A percentile compares a stretch with the other conserved stretches of the same genome.
These are phyloP conservation scores for Arabis hirsuta DNA, from an alignment of 345 rosid species.

Conservation along the genomic window DNA sequence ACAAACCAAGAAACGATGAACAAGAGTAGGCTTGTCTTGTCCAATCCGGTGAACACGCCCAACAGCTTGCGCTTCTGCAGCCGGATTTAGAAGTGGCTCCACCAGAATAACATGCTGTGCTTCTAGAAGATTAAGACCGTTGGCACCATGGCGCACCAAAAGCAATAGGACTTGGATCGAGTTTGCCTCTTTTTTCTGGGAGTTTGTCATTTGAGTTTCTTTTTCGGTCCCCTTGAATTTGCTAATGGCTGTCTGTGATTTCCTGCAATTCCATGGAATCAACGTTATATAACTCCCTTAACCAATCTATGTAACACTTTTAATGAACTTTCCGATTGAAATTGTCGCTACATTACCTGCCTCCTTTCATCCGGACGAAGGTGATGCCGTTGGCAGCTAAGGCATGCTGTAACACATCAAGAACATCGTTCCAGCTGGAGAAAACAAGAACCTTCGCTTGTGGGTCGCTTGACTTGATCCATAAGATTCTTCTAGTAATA, in stretches of 20 bases:
- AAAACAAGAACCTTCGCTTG: constrained; percentile 88
- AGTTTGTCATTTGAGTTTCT: constrained; percentile 38
- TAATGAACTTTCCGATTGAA: neutral
- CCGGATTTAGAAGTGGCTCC: constrained; percentile 94
- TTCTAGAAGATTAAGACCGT: constrained; percentile 94
- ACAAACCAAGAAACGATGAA: constrained; percentile 89
- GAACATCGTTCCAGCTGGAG: constrained; percentile 99
- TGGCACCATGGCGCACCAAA: constrained; percentile 93
- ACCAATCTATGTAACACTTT: constrained; percentile 3
- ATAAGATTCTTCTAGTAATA: constrained; percentile 79
- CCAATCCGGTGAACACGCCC: constrained; percentile 95
- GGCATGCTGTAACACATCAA: constrained; percentile 92
- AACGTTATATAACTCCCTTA: constrained; percentile 12
- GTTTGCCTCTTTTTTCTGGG: constrained; percentile 44
- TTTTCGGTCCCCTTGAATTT: constrained; percentile 57
- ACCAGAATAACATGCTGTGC: constrained; percentile 94
- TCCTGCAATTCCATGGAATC: constrained; percentile 54
- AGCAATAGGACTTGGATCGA: constrained; percentile 77
- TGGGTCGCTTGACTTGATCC: constrained; percentile 78
- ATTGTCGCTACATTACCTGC: constrained; percentile 60
- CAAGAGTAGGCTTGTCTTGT: constrained; percentile 73
- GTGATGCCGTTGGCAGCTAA: constrained; percentile 69
- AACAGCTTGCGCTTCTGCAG: constrained; percentile 96
- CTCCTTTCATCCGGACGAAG: constrained; percentile 89
- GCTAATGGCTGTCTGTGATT: constrained; percentile 80